These are phyloP conservation scores for Haplographium delicatum DNA, from an alignment of 495 filamentous ascomycete species.

Conservation along the genomic window DNA sequence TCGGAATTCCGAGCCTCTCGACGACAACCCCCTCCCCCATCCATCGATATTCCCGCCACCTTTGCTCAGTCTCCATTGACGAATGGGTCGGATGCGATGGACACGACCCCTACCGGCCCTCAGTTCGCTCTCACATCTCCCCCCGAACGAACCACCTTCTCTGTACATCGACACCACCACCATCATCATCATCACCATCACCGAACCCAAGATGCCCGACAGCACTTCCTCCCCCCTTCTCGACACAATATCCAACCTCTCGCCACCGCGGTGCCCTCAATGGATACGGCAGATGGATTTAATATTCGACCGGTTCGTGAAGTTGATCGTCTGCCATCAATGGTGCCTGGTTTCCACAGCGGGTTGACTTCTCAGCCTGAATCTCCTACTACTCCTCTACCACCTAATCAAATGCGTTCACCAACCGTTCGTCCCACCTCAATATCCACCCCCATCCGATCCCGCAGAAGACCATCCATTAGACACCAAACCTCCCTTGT, in stretches of 20 bases:
- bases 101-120: constrained; percentile 59
- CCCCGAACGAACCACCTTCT: constrained; percentile 65
- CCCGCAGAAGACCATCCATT: constrained; percentile 66
- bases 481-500: constrained; percentile 82
- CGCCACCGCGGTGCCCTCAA: constrained; percentile 62
- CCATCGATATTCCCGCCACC: constrained; percentile 63
- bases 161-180: constrained; percentile 43
- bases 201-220: constrained; percentile 55
- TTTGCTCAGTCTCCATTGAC: constrained; percentile 18
- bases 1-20: constrained; percentile 48
- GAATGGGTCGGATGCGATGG: constrained; percentile 18
- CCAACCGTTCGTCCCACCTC: constrained; percentile 46
- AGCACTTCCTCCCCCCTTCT: constrained; percentile 43
- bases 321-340: constrained; percentile 78
- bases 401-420: constrained; percentile 50
- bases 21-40: constrained; percentile 64
- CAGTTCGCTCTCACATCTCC: constrained; percentile 68
- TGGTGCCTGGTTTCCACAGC: constrained; percentile 66
- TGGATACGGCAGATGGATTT: constrained; percentile 72
- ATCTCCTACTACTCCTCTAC: constrained; percentile 86
- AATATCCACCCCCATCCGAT: constrained; percentile 37
- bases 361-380: constrained; percentile 82
- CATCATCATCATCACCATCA: constrained; percentile 53
- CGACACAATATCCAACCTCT: constrained; percentile 60
- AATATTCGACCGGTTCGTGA: constrained; percentile 77